Base-by-base conservation (phyloP, 306 rosid species). In the Psophocarpus tetragonolobus region DNA sequence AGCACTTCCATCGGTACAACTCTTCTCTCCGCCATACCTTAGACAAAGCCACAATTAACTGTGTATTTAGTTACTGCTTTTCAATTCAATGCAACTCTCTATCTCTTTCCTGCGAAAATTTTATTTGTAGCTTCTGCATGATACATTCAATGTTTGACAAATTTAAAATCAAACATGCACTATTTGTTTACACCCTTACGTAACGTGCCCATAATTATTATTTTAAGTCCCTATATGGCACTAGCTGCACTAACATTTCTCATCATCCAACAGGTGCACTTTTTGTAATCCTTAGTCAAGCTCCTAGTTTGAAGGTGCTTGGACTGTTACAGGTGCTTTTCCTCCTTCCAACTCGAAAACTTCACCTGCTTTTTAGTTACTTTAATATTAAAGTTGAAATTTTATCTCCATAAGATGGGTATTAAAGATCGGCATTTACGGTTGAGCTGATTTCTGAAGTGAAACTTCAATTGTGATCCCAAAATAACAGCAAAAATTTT, bases 251-350 rank as follows among this genome's bases (percentile, higher is more conserved):
- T 69, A 12, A 81, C 61, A 47, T 38, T 73, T 78, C 45, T 74
- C 69, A 73, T 71, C 35, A 26, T 87, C 74, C 38, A 85, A 82
- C 91, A 96, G 99, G 98, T 82, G 98, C 90, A 21, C 90, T 96
- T 26, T 83, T 91, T 41, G 97, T 96, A n/a, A 84, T 96, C 71
- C 36, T 96, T 41, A 88, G 84, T 76, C 74, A 75, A 79, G 81
- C 99, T 71, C 99, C 97, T 45, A 93, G 88, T 84, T 84, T 96
- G 94, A 96, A 88, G 89, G 83, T 86, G 93, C 99, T 96, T 65
- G 98, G 98, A 36, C 87, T 93, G 65, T 77, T 91, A 78, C 99
- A 96, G 97, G 96, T 91, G 33, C 7, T 44, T n/a, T 68, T 81
- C 39, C 6, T 71, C 20, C 4, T 23, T 82, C 20, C 23, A 21